Evolutionary conservation across 169 alveolate species (phyloP).

Genomic region (Theileria annulata): DNA sequence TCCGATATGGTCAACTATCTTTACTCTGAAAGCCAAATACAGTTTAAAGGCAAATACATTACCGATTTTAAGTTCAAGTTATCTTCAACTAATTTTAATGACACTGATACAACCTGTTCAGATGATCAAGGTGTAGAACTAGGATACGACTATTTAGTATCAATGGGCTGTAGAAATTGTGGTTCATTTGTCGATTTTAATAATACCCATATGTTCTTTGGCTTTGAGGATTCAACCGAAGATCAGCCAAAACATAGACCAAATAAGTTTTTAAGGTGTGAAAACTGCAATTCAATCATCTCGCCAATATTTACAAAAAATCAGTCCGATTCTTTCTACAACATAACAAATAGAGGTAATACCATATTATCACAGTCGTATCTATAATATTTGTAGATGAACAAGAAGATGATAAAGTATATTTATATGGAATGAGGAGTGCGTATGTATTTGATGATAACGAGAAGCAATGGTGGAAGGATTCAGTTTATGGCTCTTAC

Average conservation of each 20-base stretch:
- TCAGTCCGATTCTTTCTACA: slow-evolving; percentile 33
- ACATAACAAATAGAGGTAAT: slow-evolving; percentile 10
- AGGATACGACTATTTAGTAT: slow-evolving; percentile 58
- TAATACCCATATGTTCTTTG: slow-evolving; percentile 36
- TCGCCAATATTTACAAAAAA: slow-evolving; percentile 59
- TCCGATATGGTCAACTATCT: slow-evolving; percentile 58
- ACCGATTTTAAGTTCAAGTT: slow-evolving; percentile 15
- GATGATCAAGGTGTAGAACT: not conserved
- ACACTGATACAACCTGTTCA: not conserved
- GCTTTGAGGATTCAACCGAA: slow-evolving; percentile 14
- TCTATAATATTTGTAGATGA: slow-evolving; percentile 14
- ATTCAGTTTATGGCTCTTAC: slow-evolving; percentile 22
- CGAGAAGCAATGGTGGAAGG: slow-evolving; percentile 77
- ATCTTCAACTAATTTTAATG: not conserved
- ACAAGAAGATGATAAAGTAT: slow-evolving; percentile 53
- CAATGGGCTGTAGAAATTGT: slow-evolving; percentile 60
- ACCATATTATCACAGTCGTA: not conserved
- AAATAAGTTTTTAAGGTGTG: slow-evolving; percentile 41
- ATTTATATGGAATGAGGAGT: slow-evolving; percentile 71
- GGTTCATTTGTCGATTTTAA: slow-evolving; percentile 48
- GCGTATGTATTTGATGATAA: slow-evolving; percentile 71
- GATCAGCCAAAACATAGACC: not conserved
- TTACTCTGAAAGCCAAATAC: slow-evolving; percentile 48
- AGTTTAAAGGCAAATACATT: slow-evolving; percentile 15
- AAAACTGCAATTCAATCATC: slow-evolving; percentile 33